Evolutionary conservation across 2,329 filamentous ascomycete genomes (phyloP).

Genomic region (Diplocarpon rosae): DNA sequence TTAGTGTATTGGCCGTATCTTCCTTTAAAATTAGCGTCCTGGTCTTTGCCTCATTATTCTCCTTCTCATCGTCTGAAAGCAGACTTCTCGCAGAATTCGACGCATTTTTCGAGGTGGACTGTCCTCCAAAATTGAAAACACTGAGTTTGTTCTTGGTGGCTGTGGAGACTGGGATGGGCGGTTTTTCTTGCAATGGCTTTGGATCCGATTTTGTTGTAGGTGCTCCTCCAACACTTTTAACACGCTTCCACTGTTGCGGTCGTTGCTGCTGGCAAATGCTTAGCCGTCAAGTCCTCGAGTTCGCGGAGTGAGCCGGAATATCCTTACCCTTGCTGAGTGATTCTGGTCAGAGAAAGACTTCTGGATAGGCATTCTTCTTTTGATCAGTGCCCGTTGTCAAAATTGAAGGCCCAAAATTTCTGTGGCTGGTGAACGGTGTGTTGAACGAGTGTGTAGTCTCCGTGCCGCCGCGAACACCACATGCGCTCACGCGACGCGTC

Average conservation of each 20-base stretch:
- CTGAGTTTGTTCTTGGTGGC: conserved; percentile 50
- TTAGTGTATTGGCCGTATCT: not conserved
- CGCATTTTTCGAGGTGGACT: conserved; percentile 16
- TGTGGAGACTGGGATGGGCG: conserved; percentile 33
- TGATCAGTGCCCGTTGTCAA: no score
- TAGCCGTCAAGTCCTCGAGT: not conserved
- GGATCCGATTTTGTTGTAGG: conserved; percentile 11
- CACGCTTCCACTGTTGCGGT: conserved; percentile 22
- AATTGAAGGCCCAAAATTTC: no score
- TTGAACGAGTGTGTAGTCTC: no score
- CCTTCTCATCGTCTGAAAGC: conserved; percentile 20
- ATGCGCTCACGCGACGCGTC: conserved; percentile 5
- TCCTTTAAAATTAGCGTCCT: not conserved
- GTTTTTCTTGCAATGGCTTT: conserved; percentile 23
- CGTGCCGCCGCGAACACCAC: no score
- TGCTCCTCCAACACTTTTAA: conserved; percentile 24
- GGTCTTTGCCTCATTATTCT: conserved; percentile 14
- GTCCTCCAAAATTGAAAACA: conserved; percentile 40
- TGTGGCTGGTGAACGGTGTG: no score
- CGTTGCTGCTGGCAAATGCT: conserved; percentile 12
- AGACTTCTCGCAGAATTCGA: conserved; percentile 15
- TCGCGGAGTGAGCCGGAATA: no score
- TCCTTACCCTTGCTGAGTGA: conserved; percentile 23
- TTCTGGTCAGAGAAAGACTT: conserved; percentile 29
- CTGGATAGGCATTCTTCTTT: conserved; percentile 20